Percentiles rank a stretch among this genome's conserved stretches.
Conservation (phyloP, 306 rosid genomes). For the Rosa lucieae region DNA sequence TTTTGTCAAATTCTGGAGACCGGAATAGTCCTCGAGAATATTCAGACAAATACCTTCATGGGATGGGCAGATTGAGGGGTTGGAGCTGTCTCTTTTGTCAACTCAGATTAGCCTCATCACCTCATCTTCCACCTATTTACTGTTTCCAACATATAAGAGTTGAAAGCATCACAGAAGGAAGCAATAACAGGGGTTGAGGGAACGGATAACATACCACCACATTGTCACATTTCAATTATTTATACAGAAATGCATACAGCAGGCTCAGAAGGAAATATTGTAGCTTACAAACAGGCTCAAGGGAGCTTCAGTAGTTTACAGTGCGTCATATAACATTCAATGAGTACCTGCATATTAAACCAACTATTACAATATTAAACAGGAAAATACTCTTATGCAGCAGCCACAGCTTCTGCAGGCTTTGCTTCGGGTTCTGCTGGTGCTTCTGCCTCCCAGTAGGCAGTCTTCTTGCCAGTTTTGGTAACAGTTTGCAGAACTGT, state of each 20-base stretch:
- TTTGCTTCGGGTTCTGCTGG: conserved; percentile 36
- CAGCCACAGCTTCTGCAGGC: conserved; percentile 48
- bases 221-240: conserved; percentile 15
- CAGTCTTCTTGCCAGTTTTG: conserved; percentile 87
- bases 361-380: conserved; percentile 22
- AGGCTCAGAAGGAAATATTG: conserved; percentile 23
- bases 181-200: not conserved
- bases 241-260: conserved; percentile 16
- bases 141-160: not conserved
- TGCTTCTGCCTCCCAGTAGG: conserved; percentile 68
- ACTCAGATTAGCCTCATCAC: not conserved
- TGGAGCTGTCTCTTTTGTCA: not conserved
- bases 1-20: no score
- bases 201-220: not conserved
- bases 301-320: conserved; percentile 23
- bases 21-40: no score
- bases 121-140: not conserved
- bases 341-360: conserved; percentile 1
- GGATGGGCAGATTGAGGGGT: not conserved
- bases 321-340: not conserved
- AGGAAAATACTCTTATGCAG: conserved; percentile 34
- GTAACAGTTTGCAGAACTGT: conserved; percentile 73
- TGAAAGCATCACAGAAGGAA: not conserved
- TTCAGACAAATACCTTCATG: not conserved
- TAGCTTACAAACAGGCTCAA: conserved; percentile 27